A percentile compares a stretch with the other conserved stretches of the same genome.
phyloP scores from a whole-genome alignment of 176 grass and related monocot species.

The Carex kokanica region DNA sequence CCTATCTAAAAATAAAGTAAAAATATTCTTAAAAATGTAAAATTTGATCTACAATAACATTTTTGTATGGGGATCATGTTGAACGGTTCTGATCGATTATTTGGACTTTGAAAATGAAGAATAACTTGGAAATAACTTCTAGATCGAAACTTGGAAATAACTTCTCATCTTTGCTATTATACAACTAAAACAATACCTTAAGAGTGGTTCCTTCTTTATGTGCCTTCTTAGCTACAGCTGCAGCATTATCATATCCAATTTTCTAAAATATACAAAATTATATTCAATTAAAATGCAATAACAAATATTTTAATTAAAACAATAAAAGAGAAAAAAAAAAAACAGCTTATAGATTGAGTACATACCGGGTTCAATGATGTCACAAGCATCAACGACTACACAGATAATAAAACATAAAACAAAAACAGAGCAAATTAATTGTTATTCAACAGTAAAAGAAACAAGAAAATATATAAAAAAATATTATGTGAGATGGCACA shows the following conservation, averaged over 20 bases:
- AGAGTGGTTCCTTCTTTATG: conserved; percentile 99
- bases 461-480: background rate
- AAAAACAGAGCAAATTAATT: conserved; percentile 22
- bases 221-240: conserved; percentile 97
- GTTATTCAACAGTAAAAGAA: conserved; percentile 2
- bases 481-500: background rate
- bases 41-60: too few relatives aligned
- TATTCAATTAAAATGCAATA: background rate
- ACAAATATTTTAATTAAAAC: conserved; percentile 5
- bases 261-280: conserved; percentile 51
- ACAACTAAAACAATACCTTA: conserved; percentile 83
- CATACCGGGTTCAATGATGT: conserved; percentile 97
- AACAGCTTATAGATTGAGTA: conserved; percentile 26
- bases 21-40: too few relatives aligned
- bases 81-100: too few relatives aligned
- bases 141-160: too few relatives aligned
- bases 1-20: too few relatives aligned
- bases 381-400: conserved; percentile 94
- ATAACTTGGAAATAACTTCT: too few relatives aligned
- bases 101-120: too few relatives aligned
- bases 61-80: too few relatives aligned
- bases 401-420: conserved; percentile 18
- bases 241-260: conserved; percentile 97
- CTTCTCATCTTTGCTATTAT: too few relatives aligned
- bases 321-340: conserved; percentile 5